Base-by-base conservation (phyloP, 441 rosid species). In the Populus hybrid region DNA sequence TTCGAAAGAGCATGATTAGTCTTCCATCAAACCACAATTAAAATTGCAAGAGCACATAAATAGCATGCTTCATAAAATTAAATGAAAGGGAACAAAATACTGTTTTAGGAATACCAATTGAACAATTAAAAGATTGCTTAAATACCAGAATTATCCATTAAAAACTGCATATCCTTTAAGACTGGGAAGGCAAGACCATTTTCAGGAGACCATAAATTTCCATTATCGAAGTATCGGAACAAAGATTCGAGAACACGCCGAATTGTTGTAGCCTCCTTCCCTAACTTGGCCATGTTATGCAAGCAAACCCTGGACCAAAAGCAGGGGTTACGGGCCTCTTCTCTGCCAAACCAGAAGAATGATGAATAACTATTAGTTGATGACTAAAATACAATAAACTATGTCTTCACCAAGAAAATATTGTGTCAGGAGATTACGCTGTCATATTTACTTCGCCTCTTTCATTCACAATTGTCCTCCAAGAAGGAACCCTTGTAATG, bases 261-360 rank as follows among this genome's bases (percentile, higher is more conserved):
- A 81, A 89, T 88, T 67, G 93, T 94, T 78, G 97, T 91, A 70
- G 90, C 98, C 83, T 92, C 99, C 84, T 90, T 92, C 77, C 97
- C 99, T 73, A 91, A 92, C 85, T 84, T 92, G 77, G 97, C 92
- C 99, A 94, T 94, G 85, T 91, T 94, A 82, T 87, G 89, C 83
- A 95, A 86, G 87, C 99, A 94, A 82, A 90, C 89, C 79, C 89
- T 87, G 73, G 99, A 90, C 99, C 99, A 95, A 87, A 95, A 92
- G 88, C 88, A 73, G 73, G 97, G 98, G 85, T 90, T 82, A 78
- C 82, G 78, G 36, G 90, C 87, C 85, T 90, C 92, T 88, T 93
- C 95, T 81, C 99, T 95, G 89, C 68, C 75, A 73, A 69, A 70
- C 26, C 46, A 76, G 69, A 77, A 83, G 77, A 32, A 81, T 81